These are phyloP conservation scores for Trichomonas vaginalis DNA, from an alignment of 208 protist species.

Conservation along the genomic window DNA sequence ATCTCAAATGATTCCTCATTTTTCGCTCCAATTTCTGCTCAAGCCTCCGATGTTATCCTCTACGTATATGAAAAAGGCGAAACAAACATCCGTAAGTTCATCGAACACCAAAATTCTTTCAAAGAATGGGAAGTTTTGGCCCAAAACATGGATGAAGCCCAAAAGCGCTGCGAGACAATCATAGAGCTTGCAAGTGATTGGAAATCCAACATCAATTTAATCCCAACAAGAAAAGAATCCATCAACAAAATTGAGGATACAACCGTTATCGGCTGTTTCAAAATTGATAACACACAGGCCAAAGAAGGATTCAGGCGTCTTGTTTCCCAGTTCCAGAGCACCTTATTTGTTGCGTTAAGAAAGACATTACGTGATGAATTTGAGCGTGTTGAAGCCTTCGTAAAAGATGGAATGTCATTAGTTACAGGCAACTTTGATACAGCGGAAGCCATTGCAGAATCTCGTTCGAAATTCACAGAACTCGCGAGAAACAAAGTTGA, in stretches of 20 bases:
- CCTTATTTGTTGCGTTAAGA: background rate
- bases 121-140: constrained; percentile 2
- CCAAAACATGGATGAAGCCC: background rate
- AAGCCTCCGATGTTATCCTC: background rate
- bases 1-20: background rate
- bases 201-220: background rate
- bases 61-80: constrained; percentile 18
- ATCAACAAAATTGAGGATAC: constrained; percentile 10
- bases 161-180: background rate
- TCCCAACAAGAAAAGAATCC: background rate
- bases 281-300: background rate
- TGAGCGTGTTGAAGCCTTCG: background rate
- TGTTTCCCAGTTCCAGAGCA: background rate
- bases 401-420: background rate
- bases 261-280: background rate
- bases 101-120: background rate
- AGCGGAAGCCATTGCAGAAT: background rate
- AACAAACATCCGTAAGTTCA: background rate
- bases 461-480: background rate
- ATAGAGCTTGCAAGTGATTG: background rate
- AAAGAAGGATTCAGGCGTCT: constrained; percentile 10
- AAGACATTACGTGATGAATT: background rate
- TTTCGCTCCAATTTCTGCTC: background rate
- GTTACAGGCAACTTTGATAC: background rate
- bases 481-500: background rate